A percentile compares a stretch with the other conserved stretches of the same genome.
These are phyloP conservation scores for Apiospora marii DNA, from an alignment of 2,329 filamentous ascomycete species.

Conservation along the genomic window DNA sequence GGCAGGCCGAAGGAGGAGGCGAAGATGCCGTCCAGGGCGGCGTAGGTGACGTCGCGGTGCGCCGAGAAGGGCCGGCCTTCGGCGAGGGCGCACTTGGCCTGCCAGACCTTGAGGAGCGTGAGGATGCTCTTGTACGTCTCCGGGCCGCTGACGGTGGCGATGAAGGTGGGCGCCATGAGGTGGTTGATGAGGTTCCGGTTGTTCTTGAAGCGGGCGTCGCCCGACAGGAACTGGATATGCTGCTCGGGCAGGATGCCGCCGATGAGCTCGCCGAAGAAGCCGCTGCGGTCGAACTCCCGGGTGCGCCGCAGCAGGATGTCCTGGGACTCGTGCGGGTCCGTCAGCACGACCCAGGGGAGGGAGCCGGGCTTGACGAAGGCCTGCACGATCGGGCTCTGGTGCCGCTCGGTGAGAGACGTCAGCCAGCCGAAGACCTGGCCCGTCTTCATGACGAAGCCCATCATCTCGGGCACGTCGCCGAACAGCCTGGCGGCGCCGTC, in stretches of 20 bases:
- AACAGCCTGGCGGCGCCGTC: slow-evolving; percentile 45
- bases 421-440: slow-evolving; percentile 37
- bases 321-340: slow-evolving; percentile 51
- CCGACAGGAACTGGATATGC: slow-evolving; percentile 20
- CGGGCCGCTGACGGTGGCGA: slow-evolving; percentile 24
- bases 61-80: slow-evolving; percentile 24
- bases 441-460: slow-evolving; percentile 45
- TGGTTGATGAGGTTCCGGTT: slow-evolving; percentile 25
- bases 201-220: slow-evolving; percentile 15
- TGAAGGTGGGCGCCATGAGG: slow-evolving; percentile 26
- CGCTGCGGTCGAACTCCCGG: slow-evolving; percentile 54
- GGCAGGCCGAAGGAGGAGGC: slow-evolving; percentile 23
- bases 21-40: slow-evolving; percentile 26
- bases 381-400: slow-evolving; percentile 54
- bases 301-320: slow-evolving; percentile 52
- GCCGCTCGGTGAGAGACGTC: slow-evolving; percentile 41
- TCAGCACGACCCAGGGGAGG: slow-evolving; percentile 52
- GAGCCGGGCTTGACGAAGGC: slow-evolving; percentile 51
- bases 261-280: slow-evolving; percentile 25
- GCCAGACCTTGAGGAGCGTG: slow-evolving; percentile 25
- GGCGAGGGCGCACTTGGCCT: slow-evolving; percentile 21
- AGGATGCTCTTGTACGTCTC: slow-evolving; percentile 20
- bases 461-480: slow-evolving; percentile 52
- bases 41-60: slow-evolving; percentile 19
- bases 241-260: slow-evolving; percentile 26